phyloP scores from a whole-genome alignment of 768 basidiomycete genomes.

The Tephrocybe rancida region DNA sequence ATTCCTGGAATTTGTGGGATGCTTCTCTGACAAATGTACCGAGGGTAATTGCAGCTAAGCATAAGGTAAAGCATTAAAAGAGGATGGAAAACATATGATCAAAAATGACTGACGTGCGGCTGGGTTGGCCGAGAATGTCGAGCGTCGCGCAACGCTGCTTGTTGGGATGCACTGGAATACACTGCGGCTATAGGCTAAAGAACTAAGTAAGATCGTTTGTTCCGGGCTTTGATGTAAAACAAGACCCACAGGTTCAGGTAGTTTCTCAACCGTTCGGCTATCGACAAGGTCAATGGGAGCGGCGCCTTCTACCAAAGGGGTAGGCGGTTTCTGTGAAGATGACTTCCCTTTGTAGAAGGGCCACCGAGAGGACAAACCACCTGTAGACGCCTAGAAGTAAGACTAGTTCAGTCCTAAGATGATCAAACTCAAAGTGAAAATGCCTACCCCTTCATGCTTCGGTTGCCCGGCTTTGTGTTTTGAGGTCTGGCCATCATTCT shows the following conservation, averaged over 20 bases:
- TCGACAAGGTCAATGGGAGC: background rate
- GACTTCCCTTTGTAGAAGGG: slow-evolving; percentile 1
- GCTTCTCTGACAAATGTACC: background rate
- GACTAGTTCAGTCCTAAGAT: background rate
- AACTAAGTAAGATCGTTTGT: background rate
- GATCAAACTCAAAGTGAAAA: background rate
- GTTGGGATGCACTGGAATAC: slow-evolving; percentile 7
- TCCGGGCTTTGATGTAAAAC: background rate
- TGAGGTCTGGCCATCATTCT: background rate
- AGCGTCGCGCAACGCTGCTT: slow-evolving; percentile 2
- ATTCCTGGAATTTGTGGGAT: background rate
- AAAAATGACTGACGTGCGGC: background rate
- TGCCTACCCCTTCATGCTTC: slow-evolving; percentile 1
- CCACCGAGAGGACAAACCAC: slow-evolving; percentile 8
- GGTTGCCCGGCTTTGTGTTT: background rate
- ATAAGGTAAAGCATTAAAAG: background rate
- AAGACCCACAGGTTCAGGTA: slow-evolving; percentile 49
- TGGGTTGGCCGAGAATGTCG: background rate
- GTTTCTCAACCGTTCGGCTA: background rate
- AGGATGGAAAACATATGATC: background rate
- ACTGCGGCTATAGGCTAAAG: background rate
- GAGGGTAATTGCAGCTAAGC: background rate
- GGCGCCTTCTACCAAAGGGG: slow-evolving; percentile 2
- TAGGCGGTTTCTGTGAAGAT: slow-evolving; percentile 2
- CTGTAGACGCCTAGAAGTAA: background rate